phyloP scores from a whole-genome alignment of 2,329 filamentous ascomycete genomes.

The Colletotrichum graminicola region DNA sequence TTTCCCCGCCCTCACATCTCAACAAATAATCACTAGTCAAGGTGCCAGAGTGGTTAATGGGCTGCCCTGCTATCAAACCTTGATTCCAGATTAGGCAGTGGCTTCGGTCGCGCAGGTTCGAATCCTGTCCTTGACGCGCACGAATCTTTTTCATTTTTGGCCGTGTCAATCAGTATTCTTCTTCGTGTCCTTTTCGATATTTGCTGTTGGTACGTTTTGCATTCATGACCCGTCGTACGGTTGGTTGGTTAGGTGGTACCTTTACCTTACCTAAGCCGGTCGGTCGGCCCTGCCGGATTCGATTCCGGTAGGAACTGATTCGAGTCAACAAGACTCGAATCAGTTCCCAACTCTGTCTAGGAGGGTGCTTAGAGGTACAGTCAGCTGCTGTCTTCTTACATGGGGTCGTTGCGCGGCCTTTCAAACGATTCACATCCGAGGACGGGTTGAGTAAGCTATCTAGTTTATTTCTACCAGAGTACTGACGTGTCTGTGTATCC shows the following conservation, averaged over 20 bases:
- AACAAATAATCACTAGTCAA: background rate
- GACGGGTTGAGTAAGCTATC: background rate
- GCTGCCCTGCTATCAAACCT: conserved; percentile 13
- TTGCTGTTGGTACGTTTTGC: background rate
- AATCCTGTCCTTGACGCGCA: conserved; percentile 18
- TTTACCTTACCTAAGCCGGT: no score
- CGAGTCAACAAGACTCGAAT: background rate
- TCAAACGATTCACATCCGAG: background rate
- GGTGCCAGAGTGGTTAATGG: conserved; percentile 23
- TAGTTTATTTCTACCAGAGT: conserved; percentile 23
- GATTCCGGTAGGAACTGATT: background rate
- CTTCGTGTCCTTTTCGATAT: background rate
- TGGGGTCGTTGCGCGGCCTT: no score
- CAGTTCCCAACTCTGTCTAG: no score
- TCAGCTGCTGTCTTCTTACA: no score
- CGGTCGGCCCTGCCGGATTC: background rate
- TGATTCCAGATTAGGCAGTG: conserved; percentile 12
- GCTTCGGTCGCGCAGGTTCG: conserved; percentile 22
- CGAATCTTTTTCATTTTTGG: background rate
- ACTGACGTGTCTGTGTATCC: background rate
- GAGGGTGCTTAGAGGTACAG: no score
- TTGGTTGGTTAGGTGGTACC: no score
- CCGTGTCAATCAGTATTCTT: no score
- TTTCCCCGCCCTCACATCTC: accelerated
- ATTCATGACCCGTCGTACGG: background rate